Percentiles rank a stretch among this genome's conserved stretches.
phyloP scores from a whole-genome alignment of 768 basidiomycete species.

The Pleurotus sapidus region DNA sequence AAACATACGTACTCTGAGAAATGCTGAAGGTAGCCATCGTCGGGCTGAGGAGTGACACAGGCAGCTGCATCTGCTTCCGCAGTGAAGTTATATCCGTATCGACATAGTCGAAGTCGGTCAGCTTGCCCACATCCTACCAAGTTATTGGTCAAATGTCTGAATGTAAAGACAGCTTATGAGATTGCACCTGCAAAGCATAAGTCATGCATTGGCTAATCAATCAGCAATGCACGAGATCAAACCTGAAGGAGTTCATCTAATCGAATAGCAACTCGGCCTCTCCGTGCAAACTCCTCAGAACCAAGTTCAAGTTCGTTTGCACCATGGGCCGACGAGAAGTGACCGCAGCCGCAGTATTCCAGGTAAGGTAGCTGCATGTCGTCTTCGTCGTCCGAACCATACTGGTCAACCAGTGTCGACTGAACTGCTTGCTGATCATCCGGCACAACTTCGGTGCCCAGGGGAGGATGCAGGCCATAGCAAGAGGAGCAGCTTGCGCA shows the following conservation, averaged over 20 bases:
- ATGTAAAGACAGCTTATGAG: neutral
- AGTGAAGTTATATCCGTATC: slow-evolving; percentile 70
- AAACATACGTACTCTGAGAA: slow-evolving; percentile 46
- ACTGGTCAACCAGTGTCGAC: slow-evolving; percentile 54
- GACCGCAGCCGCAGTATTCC: slow-evolving; percentile 66
- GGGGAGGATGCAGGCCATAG: slow-evolving; percentile 65
- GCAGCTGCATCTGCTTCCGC: slow-evolving; percentile 65
- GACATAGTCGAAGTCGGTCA: slow-evolving; percentile 77
- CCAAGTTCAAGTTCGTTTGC: slow-evolving; percentile 57
- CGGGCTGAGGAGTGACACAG: slow-evolving; percentile 48
- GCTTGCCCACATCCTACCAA: slow-evolving; percentile 63
- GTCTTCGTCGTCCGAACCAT: slow-evolving; percentile 67
- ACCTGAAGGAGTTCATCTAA: slow-evolving; percentile 85
- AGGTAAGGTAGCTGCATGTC: slow-evolving; percentile 51
- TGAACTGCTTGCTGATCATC: slow-evolving; percentile 44
- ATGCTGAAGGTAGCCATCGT: slow-evolving; percentile 36
- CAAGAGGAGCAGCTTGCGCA: slow-evolving; percentile 71
- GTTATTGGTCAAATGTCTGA: neutral
- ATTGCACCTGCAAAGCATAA: neutral
- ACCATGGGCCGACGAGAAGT: slow-evolving; percentile 62
- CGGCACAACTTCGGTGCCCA: slow-evolving; percentile 53
- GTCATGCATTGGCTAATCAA: neutral
- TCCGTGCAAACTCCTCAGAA: slow-evolving; percentile 64
- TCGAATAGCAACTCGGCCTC: slow-evolving; percentile 71
- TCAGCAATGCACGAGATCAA: slow-evolving; percentile 20